Base-by-base conservation (phyloP, 2,329 filamentous ascomycete species). In the Paecilomyces variotii region DNA sequence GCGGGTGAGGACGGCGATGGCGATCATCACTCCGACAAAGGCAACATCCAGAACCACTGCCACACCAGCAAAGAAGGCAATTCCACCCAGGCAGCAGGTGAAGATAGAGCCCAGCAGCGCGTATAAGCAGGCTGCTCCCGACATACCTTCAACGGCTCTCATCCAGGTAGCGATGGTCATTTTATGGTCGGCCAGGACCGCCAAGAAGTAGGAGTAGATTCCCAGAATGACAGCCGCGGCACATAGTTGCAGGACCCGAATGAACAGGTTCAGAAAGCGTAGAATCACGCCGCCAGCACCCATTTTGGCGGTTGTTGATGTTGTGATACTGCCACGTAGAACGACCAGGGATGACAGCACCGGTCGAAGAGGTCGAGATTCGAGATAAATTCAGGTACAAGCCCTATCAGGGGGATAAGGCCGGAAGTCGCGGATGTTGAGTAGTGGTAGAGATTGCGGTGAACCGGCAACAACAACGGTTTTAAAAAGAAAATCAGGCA, bases 191-290 rank as follows among this genome's bases (percentile, higher is more conserved):
- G 82, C 72, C 12, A 92, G 83, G 7, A 88, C 82, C 7, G 88
- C 85, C 55, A 97, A 84, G 80, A 91, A 95, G 80, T 95, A 96
- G 55, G 86, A 87, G 80, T 88, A 92, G 68, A 94, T 83, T 64
- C 83, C 88, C 61, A 97, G 83, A 61, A 93, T 83, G 64, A 96
- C 81, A 60, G 82, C 85, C 7, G 87, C 81, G 72, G 85, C 89
- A 70, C 84, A 80, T 74, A 96, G 88, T 68, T 90, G 84, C 58
- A 96, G 76, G 63, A 82, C 76, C 65, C 93, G 89, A 68, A 95
- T 78, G 71, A 87, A 80, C 72, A 87, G 88, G 68, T 90, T 87
- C 53, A 82, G 75, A 56, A 83, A 75, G 68, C 90, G 90, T 66
- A 96, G 84, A 66, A 84, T 79, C 61, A 86, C 73, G 63, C 85